Evolutionary conservation across 768 basidiomycete genomes (phyloP), one percentile per base, ranked within the genome.

Genomic region (Gelatoporia subvermispora): DNA sequence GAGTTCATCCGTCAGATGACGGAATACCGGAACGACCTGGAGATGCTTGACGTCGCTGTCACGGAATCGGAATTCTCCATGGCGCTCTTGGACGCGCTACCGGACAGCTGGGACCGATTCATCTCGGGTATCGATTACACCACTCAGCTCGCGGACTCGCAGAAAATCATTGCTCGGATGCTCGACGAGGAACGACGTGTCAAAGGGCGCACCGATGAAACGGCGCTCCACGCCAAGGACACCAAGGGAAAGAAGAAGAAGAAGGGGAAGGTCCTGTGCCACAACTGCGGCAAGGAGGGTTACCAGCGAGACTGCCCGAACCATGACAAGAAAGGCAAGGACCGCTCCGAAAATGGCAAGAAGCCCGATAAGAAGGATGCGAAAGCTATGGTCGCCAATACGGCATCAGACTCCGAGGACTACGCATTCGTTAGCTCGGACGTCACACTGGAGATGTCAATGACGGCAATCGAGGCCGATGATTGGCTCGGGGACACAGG

Each of bases 61-160:
- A 37, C 24, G 0, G 67, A 68, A 20, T 39, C 55, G 13, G 65
- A 71, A 10, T 71, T 68, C 43, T 46, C 56, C 21, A 60, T 60
- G 45, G 62, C 60, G 0, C 46, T 71, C 8, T 60, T 68, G 20
- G 64, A 62, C 3, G 67, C 60, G 7, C 52, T 71, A 0, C 68
- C 65, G 16, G 58, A 66, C 9, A 59, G 66, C 13, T 71, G 69
- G 70, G 58, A 68, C 43, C 8, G 50, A 0, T 70, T 68, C 42
- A 64, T 61, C 17, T 42, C 41, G 18, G 23, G 41, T 23, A 21
- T 49, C 4, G 41, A 28, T 38, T 38, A 8, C 21, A 21, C 28
- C 7, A 45, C 43, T 17, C 17, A 18, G 16, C 22, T 36, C 10
- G 28, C 23, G 20, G 43, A 45, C 24, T 54, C 61, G 8, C 11